phyloP scores from a whole-genome alignment of 345 rosid genomes.

The Turnera subulata region DNA sequence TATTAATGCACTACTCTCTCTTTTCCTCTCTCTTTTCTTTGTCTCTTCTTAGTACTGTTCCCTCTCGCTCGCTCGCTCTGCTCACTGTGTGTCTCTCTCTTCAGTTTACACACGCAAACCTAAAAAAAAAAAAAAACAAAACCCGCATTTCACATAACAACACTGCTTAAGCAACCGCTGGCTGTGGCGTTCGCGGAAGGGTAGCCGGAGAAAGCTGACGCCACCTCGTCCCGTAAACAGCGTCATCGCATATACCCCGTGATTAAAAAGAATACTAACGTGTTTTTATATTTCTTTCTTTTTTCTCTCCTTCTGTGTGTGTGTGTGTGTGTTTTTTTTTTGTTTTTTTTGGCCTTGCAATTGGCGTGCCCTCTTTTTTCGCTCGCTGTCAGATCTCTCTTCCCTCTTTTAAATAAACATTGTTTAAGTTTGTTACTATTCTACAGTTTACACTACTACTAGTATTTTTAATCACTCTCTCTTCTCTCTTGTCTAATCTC shows the following conservation, averaged over 20 bases:
- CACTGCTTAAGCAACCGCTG: background rate
- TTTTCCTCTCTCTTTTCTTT: background rate
- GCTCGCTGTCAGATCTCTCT: constrained; percentile 25
- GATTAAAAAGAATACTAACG: too few relatives aligned
- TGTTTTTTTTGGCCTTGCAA: background rate
- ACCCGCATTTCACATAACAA: too few relatives aligned
- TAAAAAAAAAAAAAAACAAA: too few relatives aligned
- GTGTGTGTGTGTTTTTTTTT: background rate
- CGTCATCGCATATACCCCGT: constrained; percentile 20
- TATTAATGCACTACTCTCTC: background rate
- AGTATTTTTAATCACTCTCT: background rate
- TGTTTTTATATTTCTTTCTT: too few relatives aligned
- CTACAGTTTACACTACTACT: background rate
- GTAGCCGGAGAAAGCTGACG: constrained; percentile 20
- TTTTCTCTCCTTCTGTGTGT: too few relatives aligned
- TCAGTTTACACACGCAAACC: too few relatives aligned
- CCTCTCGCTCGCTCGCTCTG: background rate
- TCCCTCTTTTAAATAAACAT: background rate
- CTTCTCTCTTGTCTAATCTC: background rate
- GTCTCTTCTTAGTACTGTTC: background rate
- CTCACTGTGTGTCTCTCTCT: too few relatives aligned
- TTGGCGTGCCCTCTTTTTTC: constrained; percentile 35
- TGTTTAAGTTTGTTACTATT: background rate
- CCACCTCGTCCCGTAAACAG: constrained; percentile 15
- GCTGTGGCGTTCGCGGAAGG: background rate